phyloP scores from a whole-genome alignment of 2,329 filamentous ascomycete genomes.

The Fusarium concolor region DNA sequence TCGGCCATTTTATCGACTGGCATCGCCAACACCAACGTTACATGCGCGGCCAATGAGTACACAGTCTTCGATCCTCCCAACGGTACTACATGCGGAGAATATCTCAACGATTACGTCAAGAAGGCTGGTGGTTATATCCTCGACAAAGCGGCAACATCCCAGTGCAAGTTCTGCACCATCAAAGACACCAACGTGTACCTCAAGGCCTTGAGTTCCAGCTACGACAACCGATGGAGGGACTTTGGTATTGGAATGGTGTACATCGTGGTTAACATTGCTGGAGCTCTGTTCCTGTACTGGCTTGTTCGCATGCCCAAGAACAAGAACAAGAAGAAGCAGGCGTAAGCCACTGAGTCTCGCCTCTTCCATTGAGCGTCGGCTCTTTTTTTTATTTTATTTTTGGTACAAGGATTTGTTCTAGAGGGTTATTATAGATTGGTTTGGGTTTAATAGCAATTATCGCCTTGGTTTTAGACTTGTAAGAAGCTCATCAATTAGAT shows the following conservation, averaged over 20 bases:
- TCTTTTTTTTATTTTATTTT: conserved; percentile 16
- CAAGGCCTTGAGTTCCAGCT: conserved; percentile 56
- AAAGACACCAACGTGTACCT: conserved; percentile 56
- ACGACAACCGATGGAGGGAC: conserved; percentile 67
- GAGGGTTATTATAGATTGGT: conserved; percentile 12
- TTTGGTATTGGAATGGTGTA: conserved; percentile 68
- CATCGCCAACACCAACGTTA: conserved; percentile 44
- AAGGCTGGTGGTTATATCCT: conserved; percentile 61
- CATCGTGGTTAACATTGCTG: conserved; percentile 63
- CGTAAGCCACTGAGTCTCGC: neutral
- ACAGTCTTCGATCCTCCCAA: conserved; percentile 70
- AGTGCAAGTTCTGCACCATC: conserved; percentile 61
- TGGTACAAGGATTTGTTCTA: neutral
- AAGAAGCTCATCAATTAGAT: conserved; percentile 2
- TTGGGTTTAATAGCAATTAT: conserved; percentile 5
- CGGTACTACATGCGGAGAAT: conserved; percentile 65
- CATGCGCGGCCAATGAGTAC: conserved; percentile 73
- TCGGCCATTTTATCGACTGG: conserved; percentile 46
- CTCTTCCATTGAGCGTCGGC: neutral
- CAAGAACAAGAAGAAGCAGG: conserved; percentile 43
- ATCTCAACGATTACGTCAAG: conserved; percentile 61
- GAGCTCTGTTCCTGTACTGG: conserved; percentile 65
- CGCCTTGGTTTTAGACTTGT: conserved; percentile 1
- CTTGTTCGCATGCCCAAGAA: conserved; percentile 56
- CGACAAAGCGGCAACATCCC: conserved; percentile 62